phyloP scores from a whole-genome alignment of 164 flowering plant genomes.

The Berberis thunbergii region DNA sequence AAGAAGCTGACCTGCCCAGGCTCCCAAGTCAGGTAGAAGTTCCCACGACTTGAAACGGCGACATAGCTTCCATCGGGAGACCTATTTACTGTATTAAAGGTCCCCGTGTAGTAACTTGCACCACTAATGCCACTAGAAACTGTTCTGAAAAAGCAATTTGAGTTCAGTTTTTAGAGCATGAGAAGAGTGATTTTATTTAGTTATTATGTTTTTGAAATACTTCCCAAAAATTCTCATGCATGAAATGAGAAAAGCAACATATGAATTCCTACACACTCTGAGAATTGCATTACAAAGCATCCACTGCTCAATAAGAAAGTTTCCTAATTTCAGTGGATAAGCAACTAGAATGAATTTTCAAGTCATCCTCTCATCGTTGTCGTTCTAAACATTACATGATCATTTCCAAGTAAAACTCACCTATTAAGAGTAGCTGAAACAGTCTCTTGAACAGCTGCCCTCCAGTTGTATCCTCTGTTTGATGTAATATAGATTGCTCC shows the following conservation, averaged over 20 bases:
- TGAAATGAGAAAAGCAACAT: too few relatives aligned
- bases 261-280: too few relatives aligned
- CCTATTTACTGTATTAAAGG: conserved; percentile 88
- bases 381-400: too few relatives aligned
- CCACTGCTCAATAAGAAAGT: too few relatives aligned
- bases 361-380: too few relatives aligned
- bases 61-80: conserved; percentile 97
- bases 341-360: too few relatives aligned
- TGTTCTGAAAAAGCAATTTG: conserved; percentile 66
- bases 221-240: too few relatives aligned
- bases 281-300: too few relatives aligned
- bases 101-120: conserved; percentile 96
- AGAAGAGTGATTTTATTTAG: too few relatives aligned
- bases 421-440: conserved; percentile 96
- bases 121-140: conserved; percentile 99
- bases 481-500: conserved; percentile 93
- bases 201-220: too few relatives aligned
- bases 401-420: conserved; percentile 25
- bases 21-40: conserved; percentile 93
- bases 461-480: conserved; percentile 96
- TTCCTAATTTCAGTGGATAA: too few relatives aligned
- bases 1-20: conserved; percentile 83
- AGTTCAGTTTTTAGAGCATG: too few relatives aligned
- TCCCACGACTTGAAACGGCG: conserved; percentile 98
- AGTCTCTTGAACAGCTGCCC: conserved; percentile 93